Conservation (phyloP, 257 asterid species). For the Solanum clarkiae region DNA sequence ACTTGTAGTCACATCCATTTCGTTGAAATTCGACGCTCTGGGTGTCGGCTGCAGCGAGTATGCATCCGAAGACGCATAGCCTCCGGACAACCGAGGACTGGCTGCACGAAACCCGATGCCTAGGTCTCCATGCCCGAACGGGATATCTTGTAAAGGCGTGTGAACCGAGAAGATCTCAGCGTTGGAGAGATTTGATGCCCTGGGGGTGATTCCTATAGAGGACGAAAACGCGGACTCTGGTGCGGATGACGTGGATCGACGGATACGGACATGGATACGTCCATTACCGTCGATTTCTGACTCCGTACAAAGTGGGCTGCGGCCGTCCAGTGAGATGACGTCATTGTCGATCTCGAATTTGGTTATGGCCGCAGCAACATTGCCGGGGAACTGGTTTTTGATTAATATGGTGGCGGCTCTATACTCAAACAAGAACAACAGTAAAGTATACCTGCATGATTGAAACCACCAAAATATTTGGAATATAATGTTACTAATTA, state of each 20-base stretch:
- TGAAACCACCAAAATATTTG: neutral
- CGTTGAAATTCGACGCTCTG: constrained; percentile 47
- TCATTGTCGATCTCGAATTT: constrained; percentile 48
- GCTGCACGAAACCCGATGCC: constrained; percentile 39
- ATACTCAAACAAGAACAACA: constrained; percentile 64
- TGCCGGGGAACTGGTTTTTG: constrained; percentile 49
- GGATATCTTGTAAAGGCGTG: constrained; percentile 32
- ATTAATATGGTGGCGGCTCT: constrained; percentile 55
- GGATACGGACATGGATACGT: constrained; percentile 44
- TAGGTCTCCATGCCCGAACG: neutral
- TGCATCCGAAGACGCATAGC: constrained; percentile 56
- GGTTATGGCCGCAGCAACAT: constrained; percentile 47
- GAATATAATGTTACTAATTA: neutral
- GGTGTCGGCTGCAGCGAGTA: constrained; percentile 76
- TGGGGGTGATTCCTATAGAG: constrained; percentile 45
- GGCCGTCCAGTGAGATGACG: constrained; percentile 61
- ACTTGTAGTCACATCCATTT: constrained; percentile 28
- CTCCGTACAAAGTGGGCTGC: constrained; percentile 61
- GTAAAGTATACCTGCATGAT: constrained; percentile 48
- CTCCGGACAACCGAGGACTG: constrained; percentile 51
- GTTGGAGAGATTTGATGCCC: constrained; percentile 50
- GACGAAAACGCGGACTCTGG: constrained; percentile 30
- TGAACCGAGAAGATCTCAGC: constrained; percentile 53
- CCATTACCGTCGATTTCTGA: constrained; percentile 47
- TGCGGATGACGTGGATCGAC: constrained; percentile 54